These are phyloP conservation scores for Sphagnum fallax DNA, from an alignment of 228 moss, liverwort and hornwort species.

Conservation along the genomic window DNA sequence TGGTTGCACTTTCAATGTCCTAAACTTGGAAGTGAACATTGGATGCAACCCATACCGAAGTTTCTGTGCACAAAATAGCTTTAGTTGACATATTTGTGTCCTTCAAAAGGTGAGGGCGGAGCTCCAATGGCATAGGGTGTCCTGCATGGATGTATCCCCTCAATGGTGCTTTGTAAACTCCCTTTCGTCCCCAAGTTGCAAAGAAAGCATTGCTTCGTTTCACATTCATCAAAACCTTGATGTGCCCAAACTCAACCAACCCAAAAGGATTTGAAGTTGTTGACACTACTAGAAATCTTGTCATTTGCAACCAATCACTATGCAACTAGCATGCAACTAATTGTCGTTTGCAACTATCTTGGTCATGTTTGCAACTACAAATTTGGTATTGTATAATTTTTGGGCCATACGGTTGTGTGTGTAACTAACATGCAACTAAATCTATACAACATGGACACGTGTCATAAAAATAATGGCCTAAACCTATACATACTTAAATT, in stretches of 20 bases:
- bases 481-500: too few species aligned
- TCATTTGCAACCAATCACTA: too few species aligned
- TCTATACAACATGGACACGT: too few species aligned
- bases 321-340: too few species aligned
- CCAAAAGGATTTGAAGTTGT: constrained; percentile 9
- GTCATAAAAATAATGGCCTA: too few species aligned
- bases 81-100: constrained; percentile 49
- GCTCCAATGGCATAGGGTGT: constrained; percentile 81
- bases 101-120: constrained; percentile 79
- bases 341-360: too few species aligned
- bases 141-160: constrained; percentile 47
- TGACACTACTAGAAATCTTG: too few species aligned
- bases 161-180: constrained; percentile 56
- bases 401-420: too few species aligned
- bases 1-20: constrained; percentile 68
- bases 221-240: constrained; percentile 3
- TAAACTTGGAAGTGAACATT: constrained; percentile 78
- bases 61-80: constrained; percentile 56
- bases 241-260: constrained; percentile 12
- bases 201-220: constrained; percentile 21
- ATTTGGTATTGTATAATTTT: too few species aligned
- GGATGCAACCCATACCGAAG: constrained; percentile 75
- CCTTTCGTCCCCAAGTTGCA: constrained; percentile 50
- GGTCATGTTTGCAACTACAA: too few species aligned
- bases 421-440: too few species aligned